A percentile compares a stretch with the other conserved stretches of the same genome.
Evolutionary conservation across 306 rosid genomes (phyloP).

Genomic region (Crotalaria pallida): DNA sequence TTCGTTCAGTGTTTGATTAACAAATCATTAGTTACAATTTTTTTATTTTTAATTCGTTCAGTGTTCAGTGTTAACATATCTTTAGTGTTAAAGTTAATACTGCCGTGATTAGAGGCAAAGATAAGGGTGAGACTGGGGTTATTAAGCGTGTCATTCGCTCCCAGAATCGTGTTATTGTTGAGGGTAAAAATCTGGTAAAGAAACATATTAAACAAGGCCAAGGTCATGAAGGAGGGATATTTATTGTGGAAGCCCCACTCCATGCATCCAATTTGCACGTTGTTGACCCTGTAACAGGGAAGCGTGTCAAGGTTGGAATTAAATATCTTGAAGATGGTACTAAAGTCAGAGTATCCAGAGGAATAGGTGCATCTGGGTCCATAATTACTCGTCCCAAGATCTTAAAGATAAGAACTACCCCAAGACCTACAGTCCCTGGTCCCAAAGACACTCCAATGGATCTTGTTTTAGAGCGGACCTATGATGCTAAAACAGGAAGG

Average conservation of each 20-base stretch:
- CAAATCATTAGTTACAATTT: too few relatives aligned
- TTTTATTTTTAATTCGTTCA: too few relatives aligned
- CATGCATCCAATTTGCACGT: constrained; percentile 88
- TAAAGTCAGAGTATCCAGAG: constrained; percentile 84
- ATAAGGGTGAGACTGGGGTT: too few relatives aligned
- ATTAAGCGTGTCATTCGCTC: too few relatives aligned
- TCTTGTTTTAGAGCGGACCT: constrained; percentile 66
- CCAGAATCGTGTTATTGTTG: too few relatives aligned
- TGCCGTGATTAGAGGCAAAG: too few relatives aligned
- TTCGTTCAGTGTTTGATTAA: too few relatives aligned
- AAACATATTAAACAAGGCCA: too few relatives aligned
- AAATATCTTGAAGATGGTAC: constrained; percentile 90
- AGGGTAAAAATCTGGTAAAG: too few relatives aligned
- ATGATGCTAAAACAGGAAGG: constrained; percentile 72
- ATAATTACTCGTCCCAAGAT: constrained; percentile 89
- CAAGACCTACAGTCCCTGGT: constrained; percentile 79
- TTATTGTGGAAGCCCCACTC: constrained; percentile 89
- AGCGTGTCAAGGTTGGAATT: constrained; percentile 74
- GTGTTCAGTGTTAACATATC: too few relatives aligned
- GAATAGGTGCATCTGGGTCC: constrained; percentile 73
- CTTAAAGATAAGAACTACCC: constrained; percentile 74
- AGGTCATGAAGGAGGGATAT: constrained; percentile 96
- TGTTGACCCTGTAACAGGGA: constrained; percentile 84
- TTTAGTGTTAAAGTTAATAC: too few relatives aligned
- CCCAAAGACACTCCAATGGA: constrained; percentile 83